Base-by-base conservation (phyloP, 2,329 filamentous ascomycete species). In the Rutstroemia sp. region DNA sequence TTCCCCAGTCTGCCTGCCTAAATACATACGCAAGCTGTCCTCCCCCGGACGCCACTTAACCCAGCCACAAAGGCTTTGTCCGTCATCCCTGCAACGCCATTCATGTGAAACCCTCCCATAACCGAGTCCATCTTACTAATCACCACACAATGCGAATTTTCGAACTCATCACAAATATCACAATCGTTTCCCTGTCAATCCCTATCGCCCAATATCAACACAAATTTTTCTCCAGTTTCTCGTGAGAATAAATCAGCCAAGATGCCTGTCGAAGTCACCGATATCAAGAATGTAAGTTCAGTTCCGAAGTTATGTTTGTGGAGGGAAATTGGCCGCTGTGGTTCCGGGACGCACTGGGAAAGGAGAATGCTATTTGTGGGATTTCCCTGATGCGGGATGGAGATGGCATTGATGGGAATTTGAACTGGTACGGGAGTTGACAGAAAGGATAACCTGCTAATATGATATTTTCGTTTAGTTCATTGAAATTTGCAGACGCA, bases 401-500 rank as follows among this genome's bases (percentile, higher is more conserved):
- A 21, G 19, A 45, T 45, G 8, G 7, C 10, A 45, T 45, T 10
- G 19, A 34, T 17, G 38, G 5, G 23, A 27, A 49, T 10, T 23
- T 17, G 27, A 48, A 27, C 12, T 27, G 12, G 5, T 17, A 16
- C 38, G 48, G 16, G 17, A 30, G 3, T 39, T 21, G 49, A n/a
- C 9, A 30, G 41, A 7, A 30, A 12, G 17, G 45, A 21, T 21
- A 12, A 47, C 14, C 56, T 23, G 39, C 56, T 61, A 54, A 61
- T 54, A 17, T 30, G 39, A 27, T 34, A 30, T 52, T 25, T 12
- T 25, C 42, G 19, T 45, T 45, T 76, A 96, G 84, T 99, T 99
- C 89, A 95, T 99, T 78, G 94, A 97, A 88, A 96, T 99, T 85
- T 96, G 89, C 87, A 88, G 92, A 79, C 89, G 94, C 77, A 95